Evolutionary conservation across 2,329 filamentous ascomycete species (phyloP).

Genomic region (Neonectria sp.): DNA sequence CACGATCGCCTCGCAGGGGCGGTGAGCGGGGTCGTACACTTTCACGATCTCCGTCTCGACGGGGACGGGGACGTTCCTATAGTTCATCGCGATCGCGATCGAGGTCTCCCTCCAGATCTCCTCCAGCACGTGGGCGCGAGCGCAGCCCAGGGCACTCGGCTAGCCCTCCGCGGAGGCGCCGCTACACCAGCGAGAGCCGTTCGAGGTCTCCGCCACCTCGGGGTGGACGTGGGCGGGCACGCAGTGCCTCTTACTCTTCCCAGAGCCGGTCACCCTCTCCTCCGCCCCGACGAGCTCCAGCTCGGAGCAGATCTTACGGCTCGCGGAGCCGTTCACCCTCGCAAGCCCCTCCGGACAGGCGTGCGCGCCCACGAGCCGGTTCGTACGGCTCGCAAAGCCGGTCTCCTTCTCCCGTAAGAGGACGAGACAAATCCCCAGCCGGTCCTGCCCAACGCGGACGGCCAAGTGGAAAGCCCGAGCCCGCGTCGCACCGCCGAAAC

Average conservation of each 20-base stretch:
- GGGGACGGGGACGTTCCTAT: conserved; percentile 45
- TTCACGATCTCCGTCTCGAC: conserved; percentile 49
- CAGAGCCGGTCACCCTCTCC: conserved; percentile 51
- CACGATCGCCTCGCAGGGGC: conserved; percentile 54
- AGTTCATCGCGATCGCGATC: conserved; percentile 59
- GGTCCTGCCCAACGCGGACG: conserved; percentile 45
- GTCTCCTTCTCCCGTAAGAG: conserved; percentile 42
- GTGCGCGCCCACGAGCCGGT: conserved; percentile 34
- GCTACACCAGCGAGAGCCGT: conserved; percentile 44
- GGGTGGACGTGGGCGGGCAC: conserved; percentile 43
- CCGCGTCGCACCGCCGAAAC: conserved; percentile 46
- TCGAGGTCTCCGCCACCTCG: conserved; percentile 51
- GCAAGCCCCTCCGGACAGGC: conserved; percentile 35
- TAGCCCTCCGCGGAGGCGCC: conserved; percentile 47
- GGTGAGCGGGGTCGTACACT: conserved; percentile 47
- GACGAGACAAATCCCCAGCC: conserved; percentile 40
- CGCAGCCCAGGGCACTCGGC: conserved; percentile 46
- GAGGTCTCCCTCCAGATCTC: conserved; percentile 62
- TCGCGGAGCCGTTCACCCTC: conserved; percentile 43
- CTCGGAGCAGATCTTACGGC: conserved; percentile 39
- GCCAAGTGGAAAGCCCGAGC: conserved; percentile 36
- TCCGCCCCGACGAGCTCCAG: conserved; percentile 42
- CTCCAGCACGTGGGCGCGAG: conserved; percentile 45
- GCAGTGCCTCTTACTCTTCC: conserved; percentile 51
- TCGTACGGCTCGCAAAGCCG: conserved; percentile 44